Conservation (phyloP, 768 basidiomycete species). For the Paxillus ammoniavirescens region DNA sequence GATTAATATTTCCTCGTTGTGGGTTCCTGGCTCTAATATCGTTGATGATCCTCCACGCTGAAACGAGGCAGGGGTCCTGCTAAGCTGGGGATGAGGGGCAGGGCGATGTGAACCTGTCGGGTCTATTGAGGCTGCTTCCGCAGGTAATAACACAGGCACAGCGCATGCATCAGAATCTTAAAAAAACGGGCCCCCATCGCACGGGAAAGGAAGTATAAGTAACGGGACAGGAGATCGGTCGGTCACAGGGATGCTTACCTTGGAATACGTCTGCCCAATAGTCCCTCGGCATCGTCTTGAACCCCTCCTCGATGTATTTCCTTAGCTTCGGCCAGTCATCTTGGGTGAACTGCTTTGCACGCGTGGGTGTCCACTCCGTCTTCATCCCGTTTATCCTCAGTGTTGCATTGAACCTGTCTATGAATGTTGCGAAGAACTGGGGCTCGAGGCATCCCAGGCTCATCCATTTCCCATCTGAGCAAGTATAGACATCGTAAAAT, state of each 20-base stretch:
- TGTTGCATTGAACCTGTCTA: slow-evolving; percentile 50
- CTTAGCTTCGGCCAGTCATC: slow-evolving; percentile 57
- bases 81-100: slow-evolving; percentile 50
- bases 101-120: slow-evolving; percentile 41
- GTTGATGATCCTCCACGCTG: slow-evolving; percentile 3
- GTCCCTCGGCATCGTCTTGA: slow-evolving; percentile 56
- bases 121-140: slow-evolving; percentile 53
- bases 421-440: slow-evolving; percentile 64
- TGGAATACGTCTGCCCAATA: slow-evolving; percentile 71
- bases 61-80: slow-evolving; percentile 28
- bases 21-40: slow-evolving; percentile 46
- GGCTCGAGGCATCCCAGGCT: slow-evolving; percentile 76
- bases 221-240: not conserved
- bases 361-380: slow-evolving; percentile 55
- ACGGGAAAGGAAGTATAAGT: not conserved
- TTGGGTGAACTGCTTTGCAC: slow-evolving; percentile 42
- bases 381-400: slow-evolving; percentile 41
- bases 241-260: slow-evolving; percentile 35
- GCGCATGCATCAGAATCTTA: slow-evolving; percentile 72
- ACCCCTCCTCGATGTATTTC: slow-evolving; percentile 62
- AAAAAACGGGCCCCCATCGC: not conserved
- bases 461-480: slow-evolving; percentile 73
- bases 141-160: slow-evolving; percentile 62
- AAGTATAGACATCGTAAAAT: slow-evolving; percentile 73
- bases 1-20: slow-evolving; percentile 51